These are phyloP conservation scores for Shiraia sp. DNA, from an alignment of 2,329 filamentous ascomycete species.

Conservation along the genomic window DNA sequence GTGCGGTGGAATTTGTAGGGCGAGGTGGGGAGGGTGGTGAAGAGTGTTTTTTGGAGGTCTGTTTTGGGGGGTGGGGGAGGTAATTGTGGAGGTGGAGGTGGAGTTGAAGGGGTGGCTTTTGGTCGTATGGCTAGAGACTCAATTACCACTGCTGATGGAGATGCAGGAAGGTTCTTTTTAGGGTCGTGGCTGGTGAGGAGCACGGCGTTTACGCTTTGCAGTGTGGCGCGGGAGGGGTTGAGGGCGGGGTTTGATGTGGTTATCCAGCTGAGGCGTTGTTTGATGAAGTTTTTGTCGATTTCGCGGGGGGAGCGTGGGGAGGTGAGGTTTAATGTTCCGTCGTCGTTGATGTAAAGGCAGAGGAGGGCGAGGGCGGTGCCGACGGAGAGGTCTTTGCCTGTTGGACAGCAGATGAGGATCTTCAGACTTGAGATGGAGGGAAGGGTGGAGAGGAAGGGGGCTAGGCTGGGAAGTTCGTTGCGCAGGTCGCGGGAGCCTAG, in stretches of 20 bases:
- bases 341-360: conserved; percentile 71
- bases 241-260: conserved; percentile 76
- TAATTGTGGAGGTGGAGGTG: background rate
- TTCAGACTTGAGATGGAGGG: background rate
- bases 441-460: conserved; percentile 52
- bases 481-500: conserved; percentile 83
- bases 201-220: conserved; percentile 91
- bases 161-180: conserved; percentile 4
- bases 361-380: conserved; percentile 76
- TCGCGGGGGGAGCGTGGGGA: conserved; percentile 1
- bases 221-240: conserved; percentile 80
- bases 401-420: conserved; percentile 67
- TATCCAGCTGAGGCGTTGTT: conserved; percentile 77
- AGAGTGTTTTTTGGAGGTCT: too few relatives aligned
- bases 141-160: too few relatives aligned
- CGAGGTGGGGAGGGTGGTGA: conserved; percentile 11
- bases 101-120: background rate
- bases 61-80: background rate
- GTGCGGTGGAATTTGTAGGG: conserved; percentile 67
- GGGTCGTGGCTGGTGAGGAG: conserved; percentile 62
- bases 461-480: conserved; percentile 66
- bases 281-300: conserved; percentile 77
- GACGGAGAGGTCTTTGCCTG: conserved; percentile 78
- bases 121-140: background rate
- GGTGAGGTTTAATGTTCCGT: conserved; percentile 51